phyloP scores from a whole-genome alignment of 805 yeast genomes.

The Scheffersomyces amazonensis region DNA sequence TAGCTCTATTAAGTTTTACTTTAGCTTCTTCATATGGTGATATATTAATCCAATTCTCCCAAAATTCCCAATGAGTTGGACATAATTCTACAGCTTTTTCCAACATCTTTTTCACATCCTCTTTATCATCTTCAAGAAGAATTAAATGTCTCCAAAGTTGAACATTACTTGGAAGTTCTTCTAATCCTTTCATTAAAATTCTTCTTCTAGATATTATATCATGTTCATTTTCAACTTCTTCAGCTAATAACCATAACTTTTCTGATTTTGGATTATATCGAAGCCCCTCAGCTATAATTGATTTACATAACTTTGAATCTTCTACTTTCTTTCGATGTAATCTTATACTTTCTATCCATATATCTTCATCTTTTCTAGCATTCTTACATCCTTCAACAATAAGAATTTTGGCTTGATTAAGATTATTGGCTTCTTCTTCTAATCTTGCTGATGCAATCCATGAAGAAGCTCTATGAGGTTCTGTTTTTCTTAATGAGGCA shows the following conservation, averaged over 20 bases:
- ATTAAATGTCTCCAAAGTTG: constrained; percentile 70
- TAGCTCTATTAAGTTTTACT: constrained; percentile 54
- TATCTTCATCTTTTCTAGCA: constrained; percentile 63
- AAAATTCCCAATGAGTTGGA: constrained; percentile 61
- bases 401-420: constrained; percentile 52
- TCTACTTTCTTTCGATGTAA: constrained; percentile 48
- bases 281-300: constrained; percentile 66
- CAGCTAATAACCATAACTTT: constrained; percentile 71
- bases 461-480: constrained; percentile 70
- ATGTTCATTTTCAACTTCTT: constrained; percentile 52
- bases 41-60: constrained; percentile 56
- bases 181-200: constrained; percentile 70
- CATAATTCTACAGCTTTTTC: constrained; percentile 66
- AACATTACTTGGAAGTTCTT: constrained; percentile 53
- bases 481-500: constrained; percentile 64
- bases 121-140: constrained; percentile 51
- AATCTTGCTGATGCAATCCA: constrained; percentile 87
- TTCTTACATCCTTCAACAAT: constrained; percentile 73
- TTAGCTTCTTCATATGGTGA: constrained; percentile 50
- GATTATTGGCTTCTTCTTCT: constrained; percentile 63
- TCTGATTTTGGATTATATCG: constrained; percentile 52
- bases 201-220: constrained; percentile 52
- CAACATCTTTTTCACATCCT: constrained; percentile 52
- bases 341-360: constrained; percentile 81
- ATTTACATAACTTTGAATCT: constrained; percentile 45